A percentile compares a stretch with the other conserved stretches of the same genome.
These are phyloP conservation scores for Angophora floribunda DNA, from an alignment of 345 rosid genomes.

Conservation along the genomic window DNA sequence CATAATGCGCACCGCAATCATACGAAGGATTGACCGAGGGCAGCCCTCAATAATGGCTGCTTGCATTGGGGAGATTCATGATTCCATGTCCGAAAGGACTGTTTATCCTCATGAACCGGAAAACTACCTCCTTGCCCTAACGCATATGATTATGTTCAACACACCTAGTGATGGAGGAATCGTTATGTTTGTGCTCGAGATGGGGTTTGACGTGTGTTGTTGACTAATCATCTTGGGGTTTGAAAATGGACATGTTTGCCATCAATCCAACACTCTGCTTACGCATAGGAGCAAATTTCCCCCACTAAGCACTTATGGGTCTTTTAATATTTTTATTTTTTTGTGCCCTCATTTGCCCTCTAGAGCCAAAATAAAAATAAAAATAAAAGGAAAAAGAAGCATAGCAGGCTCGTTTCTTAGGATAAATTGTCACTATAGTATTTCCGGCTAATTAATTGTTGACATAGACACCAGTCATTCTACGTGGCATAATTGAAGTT, in stretches of 20 bases:
- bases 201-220: neutral
- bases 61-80: neutral
- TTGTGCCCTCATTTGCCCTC: neutral
- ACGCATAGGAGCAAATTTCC: neutral
- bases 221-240: neutral
- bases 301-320: neutral
- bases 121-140: neutral
- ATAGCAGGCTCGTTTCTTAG: neutral
- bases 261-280: neutral
- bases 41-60: neutral
- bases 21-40: neutral
- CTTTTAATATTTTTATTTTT: neutral
- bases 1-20: neutral
- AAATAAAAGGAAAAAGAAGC: neutral
- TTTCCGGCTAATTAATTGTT: too few relatives aligned
- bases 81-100: neutral
- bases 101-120: neutral
- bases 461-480: too few relatives aligned
- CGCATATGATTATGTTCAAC: neutral
- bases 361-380: neutral
- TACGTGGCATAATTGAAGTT: too few relatives aligned
- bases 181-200: neutral
- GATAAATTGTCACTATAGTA: too few relatives aligned
- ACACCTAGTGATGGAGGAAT: neutral
- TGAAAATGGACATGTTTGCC: neutral